These are phyloP conservation scores for Inga oerstediana DNA, from an alignment of 306 rosid genomes.

Conservation along the genomic window DNA sequence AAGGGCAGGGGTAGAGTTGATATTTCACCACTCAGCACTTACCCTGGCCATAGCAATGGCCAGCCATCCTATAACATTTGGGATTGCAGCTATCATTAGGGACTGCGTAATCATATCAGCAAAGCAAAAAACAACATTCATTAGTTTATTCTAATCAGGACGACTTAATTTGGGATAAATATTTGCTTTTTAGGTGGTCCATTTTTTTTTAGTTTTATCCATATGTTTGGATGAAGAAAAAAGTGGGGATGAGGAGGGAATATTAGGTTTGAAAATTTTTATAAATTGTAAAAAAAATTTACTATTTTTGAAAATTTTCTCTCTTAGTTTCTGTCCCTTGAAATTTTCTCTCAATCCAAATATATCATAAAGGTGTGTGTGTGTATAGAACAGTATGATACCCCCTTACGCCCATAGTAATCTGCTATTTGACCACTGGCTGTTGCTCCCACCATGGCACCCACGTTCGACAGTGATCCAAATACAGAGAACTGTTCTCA, in stretches of 20 bases:
- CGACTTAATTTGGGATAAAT: not conserved
- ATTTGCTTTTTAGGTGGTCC: not conserved
- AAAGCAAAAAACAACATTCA: conserved; percentile 5
- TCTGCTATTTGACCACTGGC: conserved; percentile 2
- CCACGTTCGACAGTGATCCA: conserved; percentile 11
- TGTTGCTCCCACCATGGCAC: conserved; percentile 20
- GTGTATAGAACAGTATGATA: not conserved
- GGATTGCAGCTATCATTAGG: conserved; percentile 59
- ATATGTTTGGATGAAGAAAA: too few relatives aligned
- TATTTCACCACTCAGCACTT: conserved; percentile 28
- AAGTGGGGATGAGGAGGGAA: too few relatives aligned
- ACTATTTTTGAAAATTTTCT: too few relatives aligned
- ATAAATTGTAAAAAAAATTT: too few relatives aligned
- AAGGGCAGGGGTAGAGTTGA: not conserved
- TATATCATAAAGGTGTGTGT: too few relatives aligned
- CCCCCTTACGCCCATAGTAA: conserved; percentile 15
- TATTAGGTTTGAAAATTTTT: too few relatives aligned
- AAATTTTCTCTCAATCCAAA: too few relatives aligned
- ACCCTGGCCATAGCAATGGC: conserved; percentile 63
- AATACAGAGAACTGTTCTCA: conserved; percentile 54
- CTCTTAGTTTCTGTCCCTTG: too few relatives aligned
- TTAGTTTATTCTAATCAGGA: not conserved
- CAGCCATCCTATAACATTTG: conserved; percentile 70
- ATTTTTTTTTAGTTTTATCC: too few relatives aligned
- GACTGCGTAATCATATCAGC: conserved; percentile 49